phyloP scores from a whole-genome alignment of 352 stramenopile species.

The Globisporangium takayamanum region DNA sequence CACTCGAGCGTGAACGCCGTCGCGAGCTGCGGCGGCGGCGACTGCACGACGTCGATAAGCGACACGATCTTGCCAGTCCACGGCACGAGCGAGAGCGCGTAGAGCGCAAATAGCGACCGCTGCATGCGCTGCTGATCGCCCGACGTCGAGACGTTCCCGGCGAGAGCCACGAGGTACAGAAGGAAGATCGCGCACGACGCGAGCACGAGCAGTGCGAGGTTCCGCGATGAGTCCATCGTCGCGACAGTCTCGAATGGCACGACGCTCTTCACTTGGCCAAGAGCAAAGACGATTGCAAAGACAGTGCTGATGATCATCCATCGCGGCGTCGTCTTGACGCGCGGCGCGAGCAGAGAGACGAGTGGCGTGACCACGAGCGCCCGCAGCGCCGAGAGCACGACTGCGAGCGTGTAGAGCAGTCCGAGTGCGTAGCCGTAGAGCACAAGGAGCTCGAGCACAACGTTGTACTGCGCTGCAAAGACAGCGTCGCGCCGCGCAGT shows the following conservation, averaged over 20 bases:
- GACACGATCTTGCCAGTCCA: conserved; percentile 66
- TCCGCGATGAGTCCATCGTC: conserved; percentile 23
- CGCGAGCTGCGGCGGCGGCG: conserved; percentile 29
- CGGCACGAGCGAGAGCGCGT: conserved; percentile 44
- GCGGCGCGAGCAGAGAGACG: conserved; percentile 17
- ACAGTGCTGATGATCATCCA: conserved; percentile 48
- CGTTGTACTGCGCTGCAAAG: conserved; percentile 11
- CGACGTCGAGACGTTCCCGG: conserved; percentile 24
- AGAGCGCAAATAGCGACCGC: conserved; percentile 46
- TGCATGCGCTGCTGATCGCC: conserved; percentile 52
- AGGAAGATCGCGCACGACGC: conserved; percentile 36
- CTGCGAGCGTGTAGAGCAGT: conserved; percentile 37
- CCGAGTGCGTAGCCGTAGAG: conserved; percentile 56
- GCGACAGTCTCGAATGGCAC: conserved; percentile 18
- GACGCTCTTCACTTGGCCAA: conserved; percentile 30
- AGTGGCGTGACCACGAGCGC: conserved; percentile 34
- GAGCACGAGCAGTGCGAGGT: conserved; percentile 46
- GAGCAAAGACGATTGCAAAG: conserved; percentile 26
- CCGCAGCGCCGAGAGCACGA: conserved; percentile 31
- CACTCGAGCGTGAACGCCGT: conserved; percentile 44
- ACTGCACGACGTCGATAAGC: conserved; percentile 36
- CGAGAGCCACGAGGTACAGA: conserved; percentile 44
- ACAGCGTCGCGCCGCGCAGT: conserved; percentile 9
- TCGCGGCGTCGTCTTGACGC: conserved; percentile 23
- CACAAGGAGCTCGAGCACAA: conserved; percentile 24